Conservation (phyloP, 257 asterid species). For the Ajuga chamaepitys region DNA sequence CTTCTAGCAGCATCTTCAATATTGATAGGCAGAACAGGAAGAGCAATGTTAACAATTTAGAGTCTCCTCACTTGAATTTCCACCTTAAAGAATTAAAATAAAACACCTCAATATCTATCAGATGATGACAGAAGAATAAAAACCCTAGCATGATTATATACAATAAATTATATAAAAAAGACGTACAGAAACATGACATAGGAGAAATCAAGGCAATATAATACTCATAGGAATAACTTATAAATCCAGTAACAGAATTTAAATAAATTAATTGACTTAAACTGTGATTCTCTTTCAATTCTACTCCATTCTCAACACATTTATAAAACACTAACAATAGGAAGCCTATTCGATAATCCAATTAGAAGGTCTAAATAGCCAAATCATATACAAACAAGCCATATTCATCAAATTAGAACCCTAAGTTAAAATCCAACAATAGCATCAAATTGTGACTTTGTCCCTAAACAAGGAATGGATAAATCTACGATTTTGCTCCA, state of each 20-base stretch:
- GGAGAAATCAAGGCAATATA: neutral
- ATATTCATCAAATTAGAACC: too few species aligned
- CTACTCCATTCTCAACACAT: neutral
- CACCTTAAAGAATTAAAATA: constrained; percentile 36
- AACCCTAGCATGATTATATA: neutral
- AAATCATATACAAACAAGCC: neutral
- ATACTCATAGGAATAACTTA: too few species aligned
- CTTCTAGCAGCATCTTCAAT: constrained; percentile 85
- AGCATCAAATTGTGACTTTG: too few species aligned
- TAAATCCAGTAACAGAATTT: too few species aligned
- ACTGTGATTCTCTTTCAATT: neutral
- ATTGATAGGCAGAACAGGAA: constrained; percentile 52
- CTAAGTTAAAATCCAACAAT: too few species aligned
- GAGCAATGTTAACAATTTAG: constrained; percentile 52
- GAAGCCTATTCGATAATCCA: neutral
- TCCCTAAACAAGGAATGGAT: too few species aligned
- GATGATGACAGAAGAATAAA: neutral
- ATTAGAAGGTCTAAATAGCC: neutral
- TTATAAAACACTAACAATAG: neutral
- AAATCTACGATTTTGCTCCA: too few species aligned
- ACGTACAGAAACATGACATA: neutral
- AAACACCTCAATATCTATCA: neutral
- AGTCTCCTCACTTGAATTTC: constrained; percentile 73
- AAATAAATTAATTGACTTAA: neutral
- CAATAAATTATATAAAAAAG: neutral